These are phyloP conservation scores for Pilobolus umbonatus DNA, from an alignment of 192 early-diverging fungal species.

Conservation along the genomic window DNA sequence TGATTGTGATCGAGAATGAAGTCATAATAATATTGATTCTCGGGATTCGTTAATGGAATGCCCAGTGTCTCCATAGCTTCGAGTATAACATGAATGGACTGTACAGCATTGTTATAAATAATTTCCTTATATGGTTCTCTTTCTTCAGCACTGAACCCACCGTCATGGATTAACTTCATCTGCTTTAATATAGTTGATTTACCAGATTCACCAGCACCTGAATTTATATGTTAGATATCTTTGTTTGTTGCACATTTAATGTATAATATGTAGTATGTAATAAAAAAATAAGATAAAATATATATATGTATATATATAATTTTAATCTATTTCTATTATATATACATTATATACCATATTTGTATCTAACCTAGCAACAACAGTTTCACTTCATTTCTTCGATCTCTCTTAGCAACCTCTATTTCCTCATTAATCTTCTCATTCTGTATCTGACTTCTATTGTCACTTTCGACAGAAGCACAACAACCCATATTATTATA, in stretches of 20 bases:
- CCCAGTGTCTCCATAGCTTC: conserved; percentile 90
- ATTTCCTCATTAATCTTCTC: conserved; percentile 89
- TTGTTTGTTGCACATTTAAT: no score
- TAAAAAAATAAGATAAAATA: not conserved
- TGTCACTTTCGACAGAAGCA: conserved; percentile 64
- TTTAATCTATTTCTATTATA: not conserved
- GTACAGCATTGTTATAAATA: conserved; percentile 90
- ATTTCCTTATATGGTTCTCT: conserved; percentile 90
- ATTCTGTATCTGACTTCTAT: conserved; percentile 73
- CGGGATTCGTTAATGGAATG: conserved; percentile 61
- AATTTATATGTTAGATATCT: no score
- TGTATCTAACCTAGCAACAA: conserved; percentile 66
- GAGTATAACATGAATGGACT: conserved; percentile 91
- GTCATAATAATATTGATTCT: conserved; percentile 62
- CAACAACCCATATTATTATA: conserved; percentile 78
- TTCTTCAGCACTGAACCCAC: conserved; percentile 81
- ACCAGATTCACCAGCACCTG: conserved; percentile 87
- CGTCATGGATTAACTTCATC: conserved; percentile 95
- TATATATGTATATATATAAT: not conserved
- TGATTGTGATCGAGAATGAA: conserved; percentile 81
- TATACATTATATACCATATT: not conserved
- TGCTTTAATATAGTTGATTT: conserved; percentile 95
- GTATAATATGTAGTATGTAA: no score
- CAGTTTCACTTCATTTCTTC: conserved; percentile 94
- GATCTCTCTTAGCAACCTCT: conserved; percentile 65